phyloP scores from a whole-genome alignment of 805 yeast genomes.

The Hanseniaspora lindneri region DNA sequence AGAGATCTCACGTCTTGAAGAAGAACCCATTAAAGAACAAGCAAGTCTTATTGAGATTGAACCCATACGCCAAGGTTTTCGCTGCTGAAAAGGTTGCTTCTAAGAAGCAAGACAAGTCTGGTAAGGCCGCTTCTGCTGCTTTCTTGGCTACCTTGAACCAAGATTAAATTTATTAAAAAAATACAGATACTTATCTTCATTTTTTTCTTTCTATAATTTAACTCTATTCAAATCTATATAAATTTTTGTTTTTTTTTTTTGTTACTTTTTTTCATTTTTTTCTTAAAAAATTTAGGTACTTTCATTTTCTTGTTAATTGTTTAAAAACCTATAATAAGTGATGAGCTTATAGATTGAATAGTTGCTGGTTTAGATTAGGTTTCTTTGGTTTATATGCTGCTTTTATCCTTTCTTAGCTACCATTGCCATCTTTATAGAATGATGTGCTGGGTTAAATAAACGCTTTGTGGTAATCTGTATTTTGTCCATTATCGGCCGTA shows the following conservation, averaged over 20 bases:
- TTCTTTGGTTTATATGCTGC: too few species aligned
- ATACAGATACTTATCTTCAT: not conserved
- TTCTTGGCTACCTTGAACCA: conserved; percentile 58
- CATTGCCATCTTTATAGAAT: too few species aligned
- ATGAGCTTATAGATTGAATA: too few species aligned
- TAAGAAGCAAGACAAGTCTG: conserved; percentile 54
- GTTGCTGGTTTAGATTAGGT: too few species aligned
- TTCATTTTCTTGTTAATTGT: not conserved
- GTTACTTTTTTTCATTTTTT: not conserved
- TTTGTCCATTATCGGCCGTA: too few species aligned
- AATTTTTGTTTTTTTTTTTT: not conserved
- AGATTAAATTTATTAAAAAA: conserved; percentile 29
- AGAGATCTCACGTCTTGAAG: conserved; percentile 93
- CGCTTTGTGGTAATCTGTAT: too few species aligned
- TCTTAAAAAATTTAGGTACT: too few species aligned
- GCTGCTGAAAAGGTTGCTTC: conserved; percentile 84
- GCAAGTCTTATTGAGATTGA: conserved; percentile 92
- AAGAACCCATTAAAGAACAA: conserved; percentile 99
- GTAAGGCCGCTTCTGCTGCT: conserved; percentile 60
- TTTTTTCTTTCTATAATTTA: not conserved
- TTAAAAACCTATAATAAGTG: too few species aligned
- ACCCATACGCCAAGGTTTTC: conserved; percentile 99
- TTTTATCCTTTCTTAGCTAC: too few species aligned
- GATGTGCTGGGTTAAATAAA: too few species aligned
- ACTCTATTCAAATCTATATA: not conserved